Evolutionary conservation across 2,329 filamentous ascomycete species (phyloP), one percentile per base, ranked within the genome.

Genomic region (Aspergillus floridensis): DNA sequence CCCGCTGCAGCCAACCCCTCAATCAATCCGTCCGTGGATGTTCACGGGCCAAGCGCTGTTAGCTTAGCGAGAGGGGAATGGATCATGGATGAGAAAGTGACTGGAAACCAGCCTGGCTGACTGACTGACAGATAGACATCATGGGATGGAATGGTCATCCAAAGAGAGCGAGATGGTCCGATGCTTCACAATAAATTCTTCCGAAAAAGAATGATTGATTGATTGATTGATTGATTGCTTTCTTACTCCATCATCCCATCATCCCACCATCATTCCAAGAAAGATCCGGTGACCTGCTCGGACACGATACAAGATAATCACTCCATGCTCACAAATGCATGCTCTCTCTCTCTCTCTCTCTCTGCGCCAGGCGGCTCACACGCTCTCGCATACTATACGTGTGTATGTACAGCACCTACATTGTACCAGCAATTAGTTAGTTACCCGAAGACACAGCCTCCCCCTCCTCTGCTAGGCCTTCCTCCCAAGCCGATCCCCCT

Each of bases 1-100:
- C 63, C 26, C 52, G n/a, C 57, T 59, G 52, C 53, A 62, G 59
- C 26, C 57, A 63, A 64, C 62, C 65, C 62, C 64, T 64, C 63
- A 65, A 56, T 61, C 55, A 56, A 56, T 59, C 38, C 48, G 31
- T 52, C 57, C n/a, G 26, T 21, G 32, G 21, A 29, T 24, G 38
- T 44, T 44, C 38, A 44, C 38, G 38, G 38, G 38, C 38, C 38
- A 44, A 44, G 38, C 16, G 38, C 38, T 44, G 38, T 19, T 44
- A n/a, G 48, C 41, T 19, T 10, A 49, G 46, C 26, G 26, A 29
- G 26, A 29, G 26, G 26, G 26, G 26, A 29, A 29, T 29, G 26
- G 24, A 35, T 44, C 21, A 38, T 35, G 29, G 24, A 19, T n/a
- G 38, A 19, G 38, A n/a, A 16, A 44, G 38, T 44, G 38, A 35